phyloP scores from a whole-genome alignment of 805 yeast genomes.

The Candida maris region DNA sequence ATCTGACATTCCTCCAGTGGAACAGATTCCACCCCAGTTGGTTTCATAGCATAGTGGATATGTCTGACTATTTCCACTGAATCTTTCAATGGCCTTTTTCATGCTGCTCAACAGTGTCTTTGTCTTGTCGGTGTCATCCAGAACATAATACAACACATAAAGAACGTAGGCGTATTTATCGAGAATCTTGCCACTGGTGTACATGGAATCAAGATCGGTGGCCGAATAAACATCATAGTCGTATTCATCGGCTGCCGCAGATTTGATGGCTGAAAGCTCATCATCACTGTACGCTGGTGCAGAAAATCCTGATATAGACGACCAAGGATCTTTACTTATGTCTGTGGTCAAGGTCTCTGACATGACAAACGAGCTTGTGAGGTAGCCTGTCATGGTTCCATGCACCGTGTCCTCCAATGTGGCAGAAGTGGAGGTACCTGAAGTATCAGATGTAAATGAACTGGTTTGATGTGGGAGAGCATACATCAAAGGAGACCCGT shows the following conservation, averaged over 20 bases:
- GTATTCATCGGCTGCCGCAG: conserved; percentile 37
- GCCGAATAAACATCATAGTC: conserved; percentile 39
- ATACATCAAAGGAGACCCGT: conserved; percentile 43
- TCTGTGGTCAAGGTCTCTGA: conserved; percentile 39
- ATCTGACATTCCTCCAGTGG: conserved; percentile 52
- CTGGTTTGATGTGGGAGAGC: conserved; percentile 51
- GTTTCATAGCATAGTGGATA: conserved; percentile 74
- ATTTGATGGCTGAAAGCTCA: conserved; percentile 20
- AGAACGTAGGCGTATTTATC: conserved; percentile 86
- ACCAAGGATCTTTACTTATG: conserved; percentile 54
- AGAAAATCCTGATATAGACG: conserved; percentile 37
- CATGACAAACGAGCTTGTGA: conserved; percentile 40
- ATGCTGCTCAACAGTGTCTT: conserved; percentile 50
- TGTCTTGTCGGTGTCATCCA: conserved; percentile 53
- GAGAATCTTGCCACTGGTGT: conserved; percentile 79
- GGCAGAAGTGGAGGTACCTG: conserved; percentile 31
- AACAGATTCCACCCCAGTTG: conserved; percentile 69
- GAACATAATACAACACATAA: conserved; percentile 61
- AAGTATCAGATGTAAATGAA: conserved; percentile 32
- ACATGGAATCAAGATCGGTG: conserved; percentile 50
- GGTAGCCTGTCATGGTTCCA: conserved; percentile 45
- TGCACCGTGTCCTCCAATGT: conserved; percentile 47
- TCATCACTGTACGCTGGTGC: conserved; percentile 18
- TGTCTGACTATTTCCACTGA: conserved; percentile 60
- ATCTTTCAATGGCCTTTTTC: conserved; percentile 63